Conservation (phyloP, 2,329 filamentous ascomycete genomes). For the Fusarium avenaceum region DNA sequence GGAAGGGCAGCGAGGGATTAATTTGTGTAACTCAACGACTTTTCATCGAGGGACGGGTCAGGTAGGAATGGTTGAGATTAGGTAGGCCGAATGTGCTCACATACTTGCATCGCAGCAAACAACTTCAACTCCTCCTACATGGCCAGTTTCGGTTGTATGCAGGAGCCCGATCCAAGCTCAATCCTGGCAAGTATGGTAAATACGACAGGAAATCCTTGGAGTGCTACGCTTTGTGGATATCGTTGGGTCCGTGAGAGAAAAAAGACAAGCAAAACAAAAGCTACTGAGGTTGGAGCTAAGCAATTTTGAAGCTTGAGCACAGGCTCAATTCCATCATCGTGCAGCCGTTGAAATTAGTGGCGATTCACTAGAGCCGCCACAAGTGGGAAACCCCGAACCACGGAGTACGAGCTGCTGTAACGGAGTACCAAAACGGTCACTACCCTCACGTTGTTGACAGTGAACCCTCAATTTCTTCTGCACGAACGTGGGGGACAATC, state of each 20-base stretch:
- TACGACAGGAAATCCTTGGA: constrained; percentile 11
- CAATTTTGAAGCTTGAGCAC: constrained; percentile 1
- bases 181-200: constrained; percentile 9
- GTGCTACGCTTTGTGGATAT: constrained; percentile 1
- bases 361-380: constrained; percentile 33
- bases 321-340: constrained; percentile 38
- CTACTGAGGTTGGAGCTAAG: constrained; percentile 9
- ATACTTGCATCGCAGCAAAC: constrained; percentile 26
- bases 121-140: constrained; percentile 4
- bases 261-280: neutral
- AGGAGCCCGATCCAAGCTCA: constrained; percentile 23
- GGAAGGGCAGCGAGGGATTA: constrained; percentile 6
- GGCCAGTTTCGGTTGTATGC: constrained; percentile 35
- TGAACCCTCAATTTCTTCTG: constrained; percentile 21
- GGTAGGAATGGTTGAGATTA: constrained; percentile 43
- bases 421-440: constrained; percentile 22
- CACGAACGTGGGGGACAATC: constrained; percentile 2
- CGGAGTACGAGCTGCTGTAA: constrained; percentile 6
- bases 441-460: neutral
- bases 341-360: constrained; percentile 47
- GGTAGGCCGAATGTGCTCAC: constrained; percentile 19
- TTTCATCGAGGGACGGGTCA: constrained; percentile 17
- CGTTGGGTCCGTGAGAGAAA: neutral
- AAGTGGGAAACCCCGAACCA: constrained; percentile 24
- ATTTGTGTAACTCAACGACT: neutral